These are phyloP conservation scores for Debaryomyces singareniensis DNA, from an alignment of 1,139 yeast species.

Conservation along the genomic window DNA sequence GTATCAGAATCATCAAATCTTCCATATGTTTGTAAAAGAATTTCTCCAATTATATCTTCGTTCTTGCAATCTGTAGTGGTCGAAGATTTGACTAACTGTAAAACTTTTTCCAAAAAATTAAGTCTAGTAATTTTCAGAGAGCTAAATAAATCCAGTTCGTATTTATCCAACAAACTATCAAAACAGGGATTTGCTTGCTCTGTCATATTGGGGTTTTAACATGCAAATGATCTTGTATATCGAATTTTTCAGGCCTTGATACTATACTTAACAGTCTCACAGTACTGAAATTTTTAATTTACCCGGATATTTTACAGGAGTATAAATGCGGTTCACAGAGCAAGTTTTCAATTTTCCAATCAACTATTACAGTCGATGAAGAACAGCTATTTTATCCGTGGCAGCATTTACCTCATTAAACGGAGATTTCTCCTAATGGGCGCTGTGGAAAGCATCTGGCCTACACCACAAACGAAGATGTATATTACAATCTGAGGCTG, in stretches of 20 bases:
- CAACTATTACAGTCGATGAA: slow-evolving; percentile 67
- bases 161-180: no score
- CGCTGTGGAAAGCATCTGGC: slow-evolving; percentile 28
- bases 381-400: slow-evolving; percentile 45
- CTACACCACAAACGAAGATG: slow-evolving; percentile 22
- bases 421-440: slow-evolving; percentile 11
- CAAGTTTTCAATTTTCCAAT: slow-evolving; percentile 19
- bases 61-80: no score
- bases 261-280: no score
- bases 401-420: slow-evolving; percentile 25
- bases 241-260: no score
- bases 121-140: neutral
- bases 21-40: slow-evolving; percentile 39
- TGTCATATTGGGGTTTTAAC: no score
- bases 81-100: no score
- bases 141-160: no score
- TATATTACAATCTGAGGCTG: neutral
- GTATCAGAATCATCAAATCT: slow-evolving; percentile 48
- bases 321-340: neutral
- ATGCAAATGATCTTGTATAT: no score
- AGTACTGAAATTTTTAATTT: slow-evolving; percentile 4
- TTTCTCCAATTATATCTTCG: slow-evolving; percentile 14
- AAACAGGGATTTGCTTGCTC: no score
- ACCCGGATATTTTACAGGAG: slow-evolving; percentile 6
- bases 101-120: no score